Percentiles rank a stretch among this genome's conserved stretches.
Evolutionary conservation across 768 basidiomycete species (phyloP).

Genomic region (Tricholomella constricta): DNA sequence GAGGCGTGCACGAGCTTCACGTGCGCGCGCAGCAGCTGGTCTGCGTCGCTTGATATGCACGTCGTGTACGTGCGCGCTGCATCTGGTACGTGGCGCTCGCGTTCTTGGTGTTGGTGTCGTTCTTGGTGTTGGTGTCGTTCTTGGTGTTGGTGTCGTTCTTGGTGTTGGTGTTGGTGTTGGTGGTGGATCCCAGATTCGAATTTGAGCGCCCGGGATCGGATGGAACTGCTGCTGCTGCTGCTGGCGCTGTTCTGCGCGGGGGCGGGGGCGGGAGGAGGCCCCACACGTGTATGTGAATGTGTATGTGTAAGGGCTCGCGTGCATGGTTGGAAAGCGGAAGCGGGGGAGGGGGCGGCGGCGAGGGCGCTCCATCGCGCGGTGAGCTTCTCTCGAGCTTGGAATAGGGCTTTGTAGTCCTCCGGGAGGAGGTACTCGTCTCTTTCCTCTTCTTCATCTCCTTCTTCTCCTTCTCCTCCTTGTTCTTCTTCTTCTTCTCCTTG

Average conservation of each 20-base stretch:
- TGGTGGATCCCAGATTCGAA: neutral
- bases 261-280: no score
- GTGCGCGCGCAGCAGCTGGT: neutral
- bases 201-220: neutral
- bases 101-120: no score
- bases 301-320: neutral
- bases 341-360: neutral
- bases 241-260: neutral
- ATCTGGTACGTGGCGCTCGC: no score
- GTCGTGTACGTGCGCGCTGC: no score
- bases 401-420: constrained; percentile 9
- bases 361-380: constrained; percentile 6
- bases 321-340: neutral
- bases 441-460: no score
- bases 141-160: no score
- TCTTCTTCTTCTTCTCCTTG: no score
- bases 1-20: constrained; percentile 8
- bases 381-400: constrained; percentile 16
- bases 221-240: neutral
- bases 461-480: no score
- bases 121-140: no score
- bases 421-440: neutral
- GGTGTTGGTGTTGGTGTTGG: neutral
- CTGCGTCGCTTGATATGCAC: constrained; percentile 4
- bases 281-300: no score